Conservation (phyloP, 1,284 basidiomycete genomes). For the Melampsora americana region DNA sequence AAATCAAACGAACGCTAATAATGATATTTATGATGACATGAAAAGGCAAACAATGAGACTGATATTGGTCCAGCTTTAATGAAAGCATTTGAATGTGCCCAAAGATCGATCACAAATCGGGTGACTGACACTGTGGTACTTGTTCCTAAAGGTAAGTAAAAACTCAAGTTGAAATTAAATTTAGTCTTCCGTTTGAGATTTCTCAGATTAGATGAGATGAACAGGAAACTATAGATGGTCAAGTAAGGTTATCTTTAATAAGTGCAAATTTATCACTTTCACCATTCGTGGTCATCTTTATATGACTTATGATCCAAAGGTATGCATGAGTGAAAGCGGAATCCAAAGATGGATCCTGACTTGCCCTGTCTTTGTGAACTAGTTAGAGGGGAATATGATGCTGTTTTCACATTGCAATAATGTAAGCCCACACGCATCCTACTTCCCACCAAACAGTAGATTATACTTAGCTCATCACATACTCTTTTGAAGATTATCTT, state of each 20-base stretch:
- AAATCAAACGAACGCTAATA: background rate
- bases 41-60: conserved; percentile 25
- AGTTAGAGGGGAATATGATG: conserved; percentile 30
- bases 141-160: conserved; percentile 17
- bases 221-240: background rate
- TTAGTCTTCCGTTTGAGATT: no score
- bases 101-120: background rate
- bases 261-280: background rate
- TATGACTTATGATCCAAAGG: conserved; percentile 8
- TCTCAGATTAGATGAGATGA: no score
- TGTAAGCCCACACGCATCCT: background rate
- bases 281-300: background rate
- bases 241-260: background rate
- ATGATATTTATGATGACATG: background rate
- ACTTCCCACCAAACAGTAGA: no score
- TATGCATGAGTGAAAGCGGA: background rate
- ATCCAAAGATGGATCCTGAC: background rate
- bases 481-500: conserved; percentile 14
- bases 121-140: conserved; percentile 22
- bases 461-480: no score
- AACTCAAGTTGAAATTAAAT: no score
- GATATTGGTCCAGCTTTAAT: conserved; percentile 32
- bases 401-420: conserved; percentile 10
- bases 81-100: conserved; percentile 24
- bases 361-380: background rate